Percentiles rank a stretch among this genome's conserved stretches.
These are phyloP conservation scores for Pseudonitzschia multiseries DNA, from an alignment of 108 stramenopile genomes.

Conservation along the genomic window DNA sequence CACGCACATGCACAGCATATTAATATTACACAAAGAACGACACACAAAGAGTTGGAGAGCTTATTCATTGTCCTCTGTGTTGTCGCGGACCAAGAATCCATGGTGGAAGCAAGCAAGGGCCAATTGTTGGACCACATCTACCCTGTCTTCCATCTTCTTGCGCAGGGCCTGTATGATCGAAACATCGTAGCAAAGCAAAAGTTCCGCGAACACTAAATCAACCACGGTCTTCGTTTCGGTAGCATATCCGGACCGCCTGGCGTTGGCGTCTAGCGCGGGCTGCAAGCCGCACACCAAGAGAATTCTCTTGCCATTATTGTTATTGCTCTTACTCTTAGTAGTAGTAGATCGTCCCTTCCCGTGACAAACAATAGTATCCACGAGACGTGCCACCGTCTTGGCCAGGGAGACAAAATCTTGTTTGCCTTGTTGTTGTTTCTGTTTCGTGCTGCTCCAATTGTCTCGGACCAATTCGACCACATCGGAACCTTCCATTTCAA, in stretches of 20 bases:
- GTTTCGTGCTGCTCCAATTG: not conserved
- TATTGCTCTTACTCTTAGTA: no score
- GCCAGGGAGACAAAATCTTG: not conserved
- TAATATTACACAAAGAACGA: no score
- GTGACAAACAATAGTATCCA: constrained; percentile 3
- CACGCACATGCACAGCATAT: no score
- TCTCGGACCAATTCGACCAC: constrained; percentile 2
- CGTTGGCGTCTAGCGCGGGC: constrained; percentile 25
- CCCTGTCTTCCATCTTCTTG: constrained; percentile 16
- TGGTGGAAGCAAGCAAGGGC: constrained; percentile 41
- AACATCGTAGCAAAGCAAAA: constrained; percentile 29
- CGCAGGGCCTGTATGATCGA: constrained; percentile 34
- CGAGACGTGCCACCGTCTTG: not conserved
- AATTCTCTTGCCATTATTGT: constrained; percentile 5
- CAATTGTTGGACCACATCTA: constrained; percentile 20
- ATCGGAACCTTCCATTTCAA: constrained; percentile 15
- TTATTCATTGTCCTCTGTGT: no score
- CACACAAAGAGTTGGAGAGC: no score
- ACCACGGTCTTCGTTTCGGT: constrained; percentile 18
- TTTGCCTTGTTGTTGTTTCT: no score
- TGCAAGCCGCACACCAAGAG: constrained; percentile 26
- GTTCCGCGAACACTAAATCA: constrained; percentile 30
- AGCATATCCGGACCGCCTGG: constrained; percentile 26
- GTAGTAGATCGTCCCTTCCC: not conserved
- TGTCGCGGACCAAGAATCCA: constrained; percentile 7